Conservation (phyloP, 768 basidiomycete genomes). For the Xerocomellus amylosporus region DNA sequence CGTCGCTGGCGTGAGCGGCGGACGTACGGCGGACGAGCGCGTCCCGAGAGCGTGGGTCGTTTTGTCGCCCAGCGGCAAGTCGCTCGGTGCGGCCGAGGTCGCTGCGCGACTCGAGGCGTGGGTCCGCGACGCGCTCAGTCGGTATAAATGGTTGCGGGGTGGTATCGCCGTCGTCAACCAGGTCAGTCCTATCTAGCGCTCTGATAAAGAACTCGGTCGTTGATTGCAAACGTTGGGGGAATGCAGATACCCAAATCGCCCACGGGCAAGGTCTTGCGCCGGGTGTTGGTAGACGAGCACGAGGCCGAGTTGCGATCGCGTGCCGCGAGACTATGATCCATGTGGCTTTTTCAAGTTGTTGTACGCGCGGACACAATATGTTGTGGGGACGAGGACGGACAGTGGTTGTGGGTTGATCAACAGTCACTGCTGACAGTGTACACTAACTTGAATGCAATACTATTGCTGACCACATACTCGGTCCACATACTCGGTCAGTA, state of each 20-base stretch:
- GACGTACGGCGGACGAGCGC: conserved; percentile 68
- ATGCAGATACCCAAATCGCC: conserved; percentile 67
- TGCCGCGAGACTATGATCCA: conserved; percentile 26
- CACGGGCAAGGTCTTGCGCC: conserved; percentile 68
- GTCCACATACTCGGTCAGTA: too few species aligned
- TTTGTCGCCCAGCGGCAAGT: conserved; percentile 53
- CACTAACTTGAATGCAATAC: too few species aligned
- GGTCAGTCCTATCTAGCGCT: conserved; percentile 37
- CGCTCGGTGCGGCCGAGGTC: conserved; percentile 40
- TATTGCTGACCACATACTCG: too few species aligned
- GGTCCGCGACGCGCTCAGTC: conserved; percentile 62
- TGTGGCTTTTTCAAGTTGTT: background rate
- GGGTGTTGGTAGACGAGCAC: conserved; percentile 58
- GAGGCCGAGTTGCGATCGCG: conserved; percentile 34
- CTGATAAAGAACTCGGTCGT: background rate
- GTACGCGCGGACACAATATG: background rate
- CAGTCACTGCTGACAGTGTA: too few species aligned
- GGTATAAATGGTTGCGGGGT: conserved; percentile 74
- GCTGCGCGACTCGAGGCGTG: conserved; percentile 54
- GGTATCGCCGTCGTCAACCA: conserved; percentile 63
- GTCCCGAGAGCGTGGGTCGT: conserved; percentile 80
- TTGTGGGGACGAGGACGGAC: too few species aligned
- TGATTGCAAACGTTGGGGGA: background rate
- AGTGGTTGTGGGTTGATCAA: too few species aligned
- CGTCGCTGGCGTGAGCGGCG: conserved; percentile 74